Base-by-base conservation (phyloP, 192 early-diverging fungal species). In the Coemansia brasiliensis region DNA sequence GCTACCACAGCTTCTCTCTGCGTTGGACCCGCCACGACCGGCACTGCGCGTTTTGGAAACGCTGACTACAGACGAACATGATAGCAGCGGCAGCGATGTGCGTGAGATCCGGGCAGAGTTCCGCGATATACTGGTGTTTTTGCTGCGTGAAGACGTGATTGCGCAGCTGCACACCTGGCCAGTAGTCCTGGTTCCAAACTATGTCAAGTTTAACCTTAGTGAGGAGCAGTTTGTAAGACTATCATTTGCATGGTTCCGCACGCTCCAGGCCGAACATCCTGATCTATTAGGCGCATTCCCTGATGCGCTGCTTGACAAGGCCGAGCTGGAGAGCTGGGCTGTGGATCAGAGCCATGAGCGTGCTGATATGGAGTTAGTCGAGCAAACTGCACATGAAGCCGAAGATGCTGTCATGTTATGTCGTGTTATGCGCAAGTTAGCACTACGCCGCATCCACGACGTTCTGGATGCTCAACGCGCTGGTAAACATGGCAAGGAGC, bases 101-200 rank as follows among this genome's bases (percentile, higher is more conserved):
- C 81, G 84, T 4, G 86, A 90, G 41, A 57, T 67, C 2, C 74
- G 85, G 15, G 79, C 83, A 9, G 72, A 88, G 61, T 90, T 93
- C 52, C 76, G 92, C n/a, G 92, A 94, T 43, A 85, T 92, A 25
- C 72, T 95, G 22, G 89, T 88, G 1, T 89, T 87, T 57, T 66
- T 98, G 50, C 76, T 98, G 35, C 81, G 91, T 25, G 84, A 92
- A 57, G 83, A 86, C 25, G 51, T 88, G 5, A 81, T 95, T 17
- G 83, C 86, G 7, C 94, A 98, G 63, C 69, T 90, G 25, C 91
- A 96, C 62, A 91, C 88, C 53, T 94, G 88, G 64, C 72, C 89
- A 4, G 51, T 86, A 16, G 55, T 89, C 20, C 65, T 88, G 45
- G 81, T 87, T 16, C 87, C 87, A 0, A 79, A 67, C 61, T 80